phyloP scores from a whole-genome alignment of 1,284 basidiomycete species.

The Testicularia cyperi region DNA sequence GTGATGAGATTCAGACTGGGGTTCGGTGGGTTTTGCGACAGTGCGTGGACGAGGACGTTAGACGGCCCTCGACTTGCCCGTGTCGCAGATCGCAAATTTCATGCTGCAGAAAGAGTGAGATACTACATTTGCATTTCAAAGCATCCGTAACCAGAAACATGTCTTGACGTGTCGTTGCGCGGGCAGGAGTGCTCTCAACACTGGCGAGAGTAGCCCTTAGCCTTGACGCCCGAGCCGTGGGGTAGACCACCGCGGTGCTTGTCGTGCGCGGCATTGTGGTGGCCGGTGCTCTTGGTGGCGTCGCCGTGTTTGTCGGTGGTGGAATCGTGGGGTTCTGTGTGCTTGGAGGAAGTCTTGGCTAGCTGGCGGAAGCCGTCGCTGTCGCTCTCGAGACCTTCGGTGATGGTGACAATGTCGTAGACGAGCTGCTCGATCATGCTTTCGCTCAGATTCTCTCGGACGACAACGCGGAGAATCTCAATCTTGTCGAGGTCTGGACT shows the following conservation, averaged over 20 bases:
- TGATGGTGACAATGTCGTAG: conserved; percentile 54
- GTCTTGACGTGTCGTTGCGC: no score
- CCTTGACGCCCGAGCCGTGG: conserved; percentile 26
- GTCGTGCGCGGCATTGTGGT: conserved; percentile 23
- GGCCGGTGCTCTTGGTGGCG: not conserved
- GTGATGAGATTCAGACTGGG: no score
- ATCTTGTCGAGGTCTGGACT: conserved; percentile 40
- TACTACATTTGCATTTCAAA: no score
- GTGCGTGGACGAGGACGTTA: no score
- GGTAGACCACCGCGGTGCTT: conserved; percentile 37
- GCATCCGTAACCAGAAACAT: no score
- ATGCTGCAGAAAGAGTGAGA: no score
- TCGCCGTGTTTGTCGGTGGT: conserved; percentile 4
- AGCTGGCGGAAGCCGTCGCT: conserved; percentile 17
- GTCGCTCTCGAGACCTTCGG: conserved; percentile 42
- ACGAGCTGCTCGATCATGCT: conserved; percentile 55
- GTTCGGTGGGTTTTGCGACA: no score
- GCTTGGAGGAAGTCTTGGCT: conserved; percentile 11
- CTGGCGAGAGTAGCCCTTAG: conserved; percentile 50
- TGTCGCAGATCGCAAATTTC: no score
- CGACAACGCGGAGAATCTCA: conserved; percentile 57
- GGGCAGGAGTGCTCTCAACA: no score
- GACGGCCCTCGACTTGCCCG: no score
- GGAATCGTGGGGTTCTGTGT: conserved; percentile 1
- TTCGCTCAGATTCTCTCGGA: conserved; percentile 52